Evolutionary conservation across 2,329 filamentous ascomycete genomes (phyloP), one percentile per base, ranked within the genome.

Genomic region (Boeremia exigua): DNA sequence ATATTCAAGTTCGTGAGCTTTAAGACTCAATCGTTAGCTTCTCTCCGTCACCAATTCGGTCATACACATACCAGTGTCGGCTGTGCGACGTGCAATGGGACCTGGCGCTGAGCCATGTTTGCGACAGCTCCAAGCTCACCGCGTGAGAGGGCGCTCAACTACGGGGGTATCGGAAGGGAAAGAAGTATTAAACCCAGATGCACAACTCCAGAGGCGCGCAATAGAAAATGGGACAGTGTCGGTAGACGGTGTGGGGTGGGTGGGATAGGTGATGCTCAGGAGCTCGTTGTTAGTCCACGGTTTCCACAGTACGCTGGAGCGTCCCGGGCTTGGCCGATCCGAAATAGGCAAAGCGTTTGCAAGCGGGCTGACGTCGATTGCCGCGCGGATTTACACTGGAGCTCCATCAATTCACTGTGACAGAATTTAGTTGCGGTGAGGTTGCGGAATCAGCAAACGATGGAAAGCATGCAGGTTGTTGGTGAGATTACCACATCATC

Each of bases 11-110:
- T 75, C 54, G 76, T 79, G 53, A 82, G 77, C 76, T 79, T 48
- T 66, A 43, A 23, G 53, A 57, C 29, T 39, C 56, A 62, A 60
- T 63, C 47, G 66, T 77, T 66, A 77, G 75, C 66, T 56, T 52
- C 38, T 42, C n/a, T 46, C 28, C 32, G 44, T 28, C 14, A 40
- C 40, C 51, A 46, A 23, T 48, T 46, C 14, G 33, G 56, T 50
- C 45, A 32, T 28, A 32, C 19, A 71, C 76, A 62, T 79, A 88
- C 86, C 83, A 93, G 90, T 78, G 94, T 85, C 74, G 94, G 86
- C 87, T 96, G 92, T 77, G 89, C 90, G 80, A 75, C 72, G 61
- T 71, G 67, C 67, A 96, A 96, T 83, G 92, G 92, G 81, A 96
- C 96, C 74, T 91, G 92, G 75, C 96, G 83, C 79, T 88, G 85